These are phyloP conservation scores for Cyberlindnera veronae DNA, from an alignment of 805 yeast species.

Conservation along the genomic window DNA sequence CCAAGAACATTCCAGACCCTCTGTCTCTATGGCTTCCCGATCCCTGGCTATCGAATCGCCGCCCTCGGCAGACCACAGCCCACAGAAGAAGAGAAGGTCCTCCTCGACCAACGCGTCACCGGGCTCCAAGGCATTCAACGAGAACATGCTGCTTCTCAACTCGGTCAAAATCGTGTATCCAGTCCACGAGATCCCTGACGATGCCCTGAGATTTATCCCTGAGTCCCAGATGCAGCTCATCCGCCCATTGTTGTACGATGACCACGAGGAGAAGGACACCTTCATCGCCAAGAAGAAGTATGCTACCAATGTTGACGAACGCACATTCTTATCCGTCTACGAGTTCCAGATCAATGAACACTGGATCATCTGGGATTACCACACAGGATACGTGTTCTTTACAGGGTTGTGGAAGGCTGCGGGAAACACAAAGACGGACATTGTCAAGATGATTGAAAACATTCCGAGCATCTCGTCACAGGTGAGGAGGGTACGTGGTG, in stretches of 20 bases:
- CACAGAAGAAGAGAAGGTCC: constrained; percentile 11
- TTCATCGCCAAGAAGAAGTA: constrained; percentile 43
- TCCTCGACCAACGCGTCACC: constrained; percentile 10
- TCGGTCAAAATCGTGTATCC: constrained; percentile 21
- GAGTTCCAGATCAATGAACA: constrained; percentile 68
- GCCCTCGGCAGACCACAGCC: neutral
- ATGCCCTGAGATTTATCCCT: constrained; percentile 20
- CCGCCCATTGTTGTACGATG: constrained; percentile 5
- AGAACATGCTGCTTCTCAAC: constrained; percentile 17
- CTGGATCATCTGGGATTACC: constrained; percentile 50
- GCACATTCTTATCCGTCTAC: constrained; percentile 64
- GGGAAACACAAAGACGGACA: constrained; percentile 71
- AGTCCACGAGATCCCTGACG: constrained; percentile 12
- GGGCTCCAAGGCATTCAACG: constrained; percentile 12
- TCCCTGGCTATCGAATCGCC: too few species aligned
- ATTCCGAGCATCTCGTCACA: constrained; percentile 24
- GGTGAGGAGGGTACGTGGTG: constrained; percentile 77
- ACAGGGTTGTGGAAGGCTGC: constrained; percentile 22
- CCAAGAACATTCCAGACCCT: too few species aligned
- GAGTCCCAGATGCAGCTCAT: constrained; percentile 20
- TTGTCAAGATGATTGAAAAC: constrained; percentile 55
- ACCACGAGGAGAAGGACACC: neutral
- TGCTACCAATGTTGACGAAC: constrained; percentile 70
- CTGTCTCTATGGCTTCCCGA: too few species aligned
- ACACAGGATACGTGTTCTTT: constrained; percentile 20